phyloP scores from a whole-genome alignment of 306 rosid genomes.

The Pachyrhizus erosus region DNA sequence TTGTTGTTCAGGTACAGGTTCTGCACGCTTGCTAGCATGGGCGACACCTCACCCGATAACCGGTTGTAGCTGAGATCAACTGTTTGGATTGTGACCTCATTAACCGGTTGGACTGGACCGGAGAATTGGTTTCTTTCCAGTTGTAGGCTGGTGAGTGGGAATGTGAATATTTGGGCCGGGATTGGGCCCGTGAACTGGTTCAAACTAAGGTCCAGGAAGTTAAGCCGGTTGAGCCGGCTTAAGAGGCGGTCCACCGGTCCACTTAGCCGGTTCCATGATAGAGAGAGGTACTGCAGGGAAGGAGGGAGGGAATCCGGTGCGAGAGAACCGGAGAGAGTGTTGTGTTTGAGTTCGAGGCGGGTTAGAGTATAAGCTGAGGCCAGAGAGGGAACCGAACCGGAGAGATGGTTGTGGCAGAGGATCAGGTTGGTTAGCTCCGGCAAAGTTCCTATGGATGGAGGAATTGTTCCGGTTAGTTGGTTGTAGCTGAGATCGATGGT shows the following conservation, averaged over 20 bases:
- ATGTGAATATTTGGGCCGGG: conserved; percentile 73
- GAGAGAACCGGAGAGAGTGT: conserved; percentile 77
- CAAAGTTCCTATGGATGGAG: conserved; percentile 62
- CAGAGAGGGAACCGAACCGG: conserved; percentile 79
- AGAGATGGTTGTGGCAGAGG: conserved; percentile 78
- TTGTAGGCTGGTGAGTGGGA: conserved; percentile 77
- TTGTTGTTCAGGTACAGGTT: conserved; percentile 85
- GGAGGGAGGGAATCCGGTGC: conserved; percentile 67
- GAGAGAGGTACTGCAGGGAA: conserved; percentile 77
- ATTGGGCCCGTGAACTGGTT: conserved; percentile 80
- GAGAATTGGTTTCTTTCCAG: conserved; percentile 73
- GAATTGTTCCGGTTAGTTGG: conserved; percentile 71
- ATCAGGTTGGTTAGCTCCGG: conserved; percentile 72
- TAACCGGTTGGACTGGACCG: conserved; percentile 67
- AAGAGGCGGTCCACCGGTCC: conserved; percentile 73
- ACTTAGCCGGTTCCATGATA: conserved; percentile 74
- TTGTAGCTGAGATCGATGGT: conserved; percentile 93
- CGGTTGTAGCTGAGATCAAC: conserved; percentile 84
- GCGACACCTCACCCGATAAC: conserved; percentile 71
- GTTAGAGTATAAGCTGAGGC: conserved; percentile 60
- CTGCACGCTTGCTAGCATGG: conserved; percentile 77
- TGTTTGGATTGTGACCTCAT: conserved; percentile 71
- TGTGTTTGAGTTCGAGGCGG: conserved; percentile 87
- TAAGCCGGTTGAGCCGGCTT: conserved; percentile 62
- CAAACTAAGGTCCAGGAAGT: conserved; percentile 78